Evolutionary conservation across 2,329 filamentous ascomycete species (phyloP).

Genomic region (Verticillium dahliae): DNA sequence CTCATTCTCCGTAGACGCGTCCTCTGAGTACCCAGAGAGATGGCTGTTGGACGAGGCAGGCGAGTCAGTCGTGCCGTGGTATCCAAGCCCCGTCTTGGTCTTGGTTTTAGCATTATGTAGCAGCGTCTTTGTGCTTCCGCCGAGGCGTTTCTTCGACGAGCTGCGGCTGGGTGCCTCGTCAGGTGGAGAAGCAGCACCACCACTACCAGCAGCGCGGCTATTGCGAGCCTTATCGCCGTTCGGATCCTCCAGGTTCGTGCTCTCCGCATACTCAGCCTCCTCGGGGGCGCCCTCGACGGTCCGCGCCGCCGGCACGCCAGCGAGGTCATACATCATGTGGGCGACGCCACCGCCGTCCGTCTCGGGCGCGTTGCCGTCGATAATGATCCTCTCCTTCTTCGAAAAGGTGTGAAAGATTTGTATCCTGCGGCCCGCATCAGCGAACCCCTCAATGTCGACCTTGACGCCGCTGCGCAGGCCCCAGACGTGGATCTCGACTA

Average conservation of each 20-base stretch:
- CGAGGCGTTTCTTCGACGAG: constrained; percentile 5
- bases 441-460: constrained; percentile 75
- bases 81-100: neutral
- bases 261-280: constrained; percentile 15
- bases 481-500: constrained; percentile 86
- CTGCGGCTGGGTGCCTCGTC: neutral
- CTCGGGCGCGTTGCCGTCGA: constrained; percentile 50
- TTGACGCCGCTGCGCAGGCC: constrained; percentile 83
- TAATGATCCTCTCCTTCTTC: constrained; percentile 62
- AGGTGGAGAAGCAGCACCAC: too few species aligned
- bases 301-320: constrained; percentile 22
- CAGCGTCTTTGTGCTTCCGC: constrained; percentile 20
- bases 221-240: neutral
- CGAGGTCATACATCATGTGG: constrained; percentile 49
- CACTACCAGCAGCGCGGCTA: neutral
- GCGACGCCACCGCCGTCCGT: constrained; percentile 40
- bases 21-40: constrained; percentile 3
- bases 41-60: constrained; percentile 1
- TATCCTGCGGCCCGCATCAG: constrained; percentile 84
- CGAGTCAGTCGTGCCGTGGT: constrained; percentile 4
- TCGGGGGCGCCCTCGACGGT: constrained; percentile 8
- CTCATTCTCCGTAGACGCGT: constrained; percentile 22
- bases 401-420: constrained; percentile 76
- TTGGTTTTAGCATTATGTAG: constrained; percentile 15
- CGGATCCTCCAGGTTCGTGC: constrained; percentile 11